These are phyloP conservation scores for Sclerotinia nivalis DNA, from an alignment of 2,329 filamentous ascomycete genomes.

Conservation along the genomic window DNA sequence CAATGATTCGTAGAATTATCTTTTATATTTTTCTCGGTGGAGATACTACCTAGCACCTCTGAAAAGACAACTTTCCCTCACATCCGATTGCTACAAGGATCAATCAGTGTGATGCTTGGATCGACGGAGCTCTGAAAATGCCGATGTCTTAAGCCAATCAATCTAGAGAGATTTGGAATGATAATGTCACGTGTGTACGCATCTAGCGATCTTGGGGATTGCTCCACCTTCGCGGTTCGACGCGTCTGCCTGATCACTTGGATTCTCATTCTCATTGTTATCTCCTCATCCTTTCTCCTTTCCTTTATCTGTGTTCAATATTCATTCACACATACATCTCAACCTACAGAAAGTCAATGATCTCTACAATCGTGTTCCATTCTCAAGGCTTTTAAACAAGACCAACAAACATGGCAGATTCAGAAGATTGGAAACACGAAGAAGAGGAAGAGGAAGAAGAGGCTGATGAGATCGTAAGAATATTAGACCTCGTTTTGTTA, in stretches of 20 bases:
- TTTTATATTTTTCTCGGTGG: neutral
- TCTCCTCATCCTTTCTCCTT: neutral
- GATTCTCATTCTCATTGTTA: neutral
- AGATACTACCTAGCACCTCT: neutral
- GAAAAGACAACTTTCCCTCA: constrained; percentile 18
- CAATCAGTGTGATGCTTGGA: neutral
- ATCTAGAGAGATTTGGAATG: constrained; percentile 11
- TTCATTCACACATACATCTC: neutral
- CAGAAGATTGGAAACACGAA: constrained; percentile 42
- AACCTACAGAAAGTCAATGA: neutral
- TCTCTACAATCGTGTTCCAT: neutral
- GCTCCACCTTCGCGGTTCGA: constrained; percentile 16
- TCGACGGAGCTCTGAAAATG: constrained; percentile 6
- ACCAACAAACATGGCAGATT: constrained; percentile 30
- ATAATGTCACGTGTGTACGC: neutral
- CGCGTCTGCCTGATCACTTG: constrained; percentile 21
- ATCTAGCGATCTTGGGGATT: neutral
- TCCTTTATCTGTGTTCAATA: neutral
- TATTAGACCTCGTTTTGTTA: constrained; percentile 25
- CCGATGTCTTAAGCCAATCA: constrained; percentile 16
- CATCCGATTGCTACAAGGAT: constrained; percentile 16
- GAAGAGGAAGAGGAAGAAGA: constrained; percentile 70
- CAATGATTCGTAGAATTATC: neutral
- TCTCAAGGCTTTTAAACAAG: neutral
- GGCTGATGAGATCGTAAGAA: constrained; percentile 61